Evolutionary conservation across 2,329 filamentous ascomycete species (phyloP), one percentile per base, ranked within the genome.

Genomic region (Leptoxyphium fumago): DNA sequence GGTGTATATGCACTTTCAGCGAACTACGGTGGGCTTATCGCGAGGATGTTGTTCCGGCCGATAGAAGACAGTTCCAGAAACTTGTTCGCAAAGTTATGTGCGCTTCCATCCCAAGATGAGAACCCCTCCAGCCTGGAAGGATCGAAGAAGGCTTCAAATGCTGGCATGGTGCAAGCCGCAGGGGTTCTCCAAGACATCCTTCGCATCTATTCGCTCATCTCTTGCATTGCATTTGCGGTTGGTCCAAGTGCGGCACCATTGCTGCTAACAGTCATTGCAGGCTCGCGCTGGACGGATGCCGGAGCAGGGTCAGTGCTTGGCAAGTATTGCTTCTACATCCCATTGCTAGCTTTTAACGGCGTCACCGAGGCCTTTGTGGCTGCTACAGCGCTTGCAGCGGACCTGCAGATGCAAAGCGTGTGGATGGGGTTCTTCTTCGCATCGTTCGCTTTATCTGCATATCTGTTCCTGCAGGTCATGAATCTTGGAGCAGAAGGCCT

Each of bases 21-120:
- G 55, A 98, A 96, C 63, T 98, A 72, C 60, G 91, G 91, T 17
- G 84, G 88, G 2, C 74, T 98, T 0, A 68, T 94, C 26, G 91
- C 91, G 0, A 77, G 91, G 2, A 77, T 96, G 50, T 68, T 98
- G 42, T 89, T 98, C 61, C 91, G 96, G 57, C 93, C 91, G 7
- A 78, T 98, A 47, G 91, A 98, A 63, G 93, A 98, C 64, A 89
- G 82, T 60, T 88, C 83, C 50, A 81, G 93, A 34, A 87, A 81
- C 57, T 80, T 94, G 58, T 95, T 96, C 55, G 88, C 86, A 43
- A 82, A 82, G 29, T 69, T 94, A 1, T 77, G 95, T 17, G 66
- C 66, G 62, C 71, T 55, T 46, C 39, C 54, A 48, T 38, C 47
- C 15, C 50, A 55, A 26, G 40, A 54, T 3, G 52, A 61, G 14